A percentile compares a stretch with the other conserved stretches of the same genome.
These are phyloP conservation scores for Dryadomyces quercus-mongolicae DNA, from an alignment of 2,329 filamentous ascomycete species.

Conservation along the genomic window DNA sequence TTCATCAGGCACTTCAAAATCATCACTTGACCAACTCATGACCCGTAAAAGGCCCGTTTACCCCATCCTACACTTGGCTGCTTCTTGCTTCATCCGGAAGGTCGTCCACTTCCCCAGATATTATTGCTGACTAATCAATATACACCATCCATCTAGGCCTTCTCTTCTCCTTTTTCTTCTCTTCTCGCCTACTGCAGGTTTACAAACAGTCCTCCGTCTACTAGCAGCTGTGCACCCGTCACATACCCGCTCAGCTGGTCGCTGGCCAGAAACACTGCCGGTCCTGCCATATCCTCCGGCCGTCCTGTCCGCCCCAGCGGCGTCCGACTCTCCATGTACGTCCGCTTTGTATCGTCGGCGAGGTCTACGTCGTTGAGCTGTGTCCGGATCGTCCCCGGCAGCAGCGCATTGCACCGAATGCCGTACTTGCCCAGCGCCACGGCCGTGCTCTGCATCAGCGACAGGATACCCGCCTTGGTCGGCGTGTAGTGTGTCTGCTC, in stretches of 20 bases:
- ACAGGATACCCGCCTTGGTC: constrained; percentile 57
- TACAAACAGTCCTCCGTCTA: constrained; percentile 64
- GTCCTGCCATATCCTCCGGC: constrained; percentile 54
- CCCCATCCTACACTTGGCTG: no score
- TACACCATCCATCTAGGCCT: no score
- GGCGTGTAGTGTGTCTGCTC: constrained; percentile 61
- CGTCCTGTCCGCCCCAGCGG: constrained; percentile 50
- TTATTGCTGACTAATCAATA: background rate
- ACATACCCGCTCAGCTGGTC: constrained; percentile 53
- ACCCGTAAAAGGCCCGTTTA: no score
- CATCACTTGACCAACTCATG: no score
- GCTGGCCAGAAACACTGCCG: constrained; percentile 59
- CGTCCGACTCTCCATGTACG: constrained; percentile 56
- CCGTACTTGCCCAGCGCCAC: constrained; percentile 52
- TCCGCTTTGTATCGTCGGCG: constrained; percentile 48
- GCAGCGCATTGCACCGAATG: constrained; percentile 57
- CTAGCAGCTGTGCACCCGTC: constrained; percentile 56
- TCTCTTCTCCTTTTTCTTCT: background rate
- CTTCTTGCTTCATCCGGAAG: background rate
- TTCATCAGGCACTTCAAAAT: no score
- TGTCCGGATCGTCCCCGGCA: constrained; percentile 59
- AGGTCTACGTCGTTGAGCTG: constrained; percentile 59
- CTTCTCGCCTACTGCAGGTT: constrained; percentile 43
- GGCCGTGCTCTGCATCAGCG: constrained; percentile 56
- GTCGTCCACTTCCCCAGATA: background rate